Percentiles rank a stretch among this genome's conserved stretches.
Evolutionary conservation across 331 rosid genomes (phyloP).

Genomic region (Arachis monticola): DNA sequence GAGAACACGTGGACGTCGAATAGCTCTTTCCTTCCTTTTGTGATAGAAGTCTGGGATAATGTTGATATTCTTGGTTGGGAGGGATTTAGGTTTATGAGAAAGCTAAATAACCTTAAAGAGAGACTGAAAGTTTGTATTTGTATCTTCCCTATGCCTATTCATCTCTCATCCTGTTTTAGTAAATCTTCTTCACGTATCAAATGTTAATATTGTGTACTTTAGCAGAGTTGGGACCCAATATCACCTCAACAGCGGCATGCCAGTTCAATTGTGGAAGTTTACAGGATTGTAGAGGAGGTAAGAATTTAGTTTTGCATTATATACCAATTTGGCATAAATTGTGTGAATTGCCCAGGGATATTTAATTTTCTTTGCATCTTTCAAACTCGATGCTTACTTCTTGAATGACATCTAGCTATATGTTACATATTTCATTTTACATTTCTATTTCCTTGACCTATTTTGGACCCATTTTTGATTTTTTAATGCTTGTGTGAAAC

Average conservation of each 20-base stretch:
- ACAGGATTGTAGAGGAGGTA: conserved; percentile 99
- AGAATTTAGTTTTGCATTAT: conserved; percentile 24
- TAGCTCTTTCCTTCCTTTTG: too few relatives aligned
- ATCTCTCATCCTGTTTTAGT: conserved; percentile 33
- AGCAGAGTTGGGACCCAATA: conserved; percentile 91
- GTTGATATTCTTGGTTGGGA: too few relatives aligned
- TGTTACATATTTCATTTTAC: conserved; percentile 14
- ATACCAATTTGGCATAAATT: conserved; percentile 10
- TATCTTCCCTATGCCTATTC: neutral
- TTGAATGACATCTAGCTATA: neutral
- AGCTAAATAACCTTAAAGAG: too few relatives aligned
- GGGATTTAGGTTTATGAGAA: too few relatives aligned
- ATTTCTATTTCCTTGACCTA: conserved; percentile 7
- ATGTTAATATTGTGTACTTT: conserved; percentile 35
- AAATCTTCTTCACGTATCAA: conserved; percentile 14
- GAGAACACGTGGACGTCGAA: too few relatives aligned
- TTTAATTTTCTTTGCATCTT: conserved; percentile 22
- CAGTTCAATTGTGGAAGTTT: conserved; percentile 93
- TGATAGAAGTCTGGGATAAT: too few relatives aligned
- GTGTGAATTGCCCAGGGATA: conserved; percentile 11
- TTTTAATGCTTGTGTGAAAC: conserved; percentile 10
- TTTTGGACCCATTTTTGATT: conserved; percentile 4
- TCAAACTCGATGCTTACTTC: conserved; percentile 23
- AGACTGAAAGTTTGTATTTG: conserved; percentile 1
- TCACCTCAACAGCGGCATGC: conserved; percentile 98